phyloP scores from a whole-genome alignment of 176 grass and related monocot genomes.

The Lolium rigidum region DNA sequence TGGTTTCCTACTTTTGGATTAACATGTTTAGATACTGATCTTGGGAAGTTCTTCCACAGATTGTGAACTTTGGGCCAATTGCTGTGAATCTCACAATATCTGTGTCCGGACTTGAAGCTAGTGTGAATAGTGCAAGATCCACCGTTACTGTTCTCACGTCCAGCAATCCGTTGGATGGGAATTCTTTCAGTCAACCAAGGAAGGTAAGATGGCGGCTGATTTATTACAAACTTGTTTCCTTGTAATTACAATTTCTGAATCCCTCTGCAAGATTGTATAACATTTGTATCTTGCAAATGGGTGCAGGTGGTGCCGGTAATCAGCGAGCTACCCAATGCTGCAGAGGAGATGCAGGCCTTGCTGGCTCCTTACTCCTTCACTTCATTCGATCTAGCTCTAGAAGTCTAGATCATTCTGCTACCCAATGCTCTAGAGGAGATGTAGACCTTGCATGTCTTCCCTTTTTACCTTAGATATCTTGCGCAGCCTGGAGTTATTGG shows the following conservation, averaged over 20 bases:
- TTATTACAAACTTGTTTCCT: neutral
- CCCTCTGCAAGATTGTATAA: neutral
- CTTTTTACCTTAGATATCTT: neutral
- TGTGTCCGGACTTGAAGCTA: slow-evolving; percentile 48
- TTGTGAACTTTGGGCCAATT: slow-evolving; percentile 65
- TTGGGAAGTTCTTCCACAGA: slow-evolving; percentile 40
- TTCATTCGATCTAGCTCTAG: slow-evolving; percentile 42
- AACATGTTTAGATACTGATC: neutral
- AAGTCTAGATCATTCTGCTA: too few species aligned
- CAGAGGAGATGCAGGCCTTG: neutral
- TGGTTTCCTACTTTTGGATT: neutral
- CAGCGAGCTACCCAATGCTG: neutral
- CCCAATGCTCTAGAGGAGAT: too few species aligned
- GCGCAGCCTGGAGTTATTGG: neutral
- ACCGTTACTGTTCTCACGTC: slow-evolving; percentile 43
- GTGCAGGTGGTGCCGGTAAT: slow-evolving; percentile 26
- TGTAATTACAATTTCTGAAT: neutral
- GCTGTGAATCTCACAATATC: slow-evolving; percentile 50
- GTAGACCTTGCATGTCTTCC: too few species aligned
- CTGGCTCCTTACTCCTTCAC: neutral
- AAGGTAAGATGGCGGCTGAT: neutral
- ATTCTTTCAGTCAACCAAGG: neutral
- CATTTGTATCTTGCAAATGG: neutral
- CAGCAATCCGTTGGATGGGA: neutral
- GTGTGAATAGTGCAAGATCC: slow-evolving; percentile 41